Conservation (phyloP, 495 filamentous ascomycete species). For the Podospora tetraspora region DNA sequence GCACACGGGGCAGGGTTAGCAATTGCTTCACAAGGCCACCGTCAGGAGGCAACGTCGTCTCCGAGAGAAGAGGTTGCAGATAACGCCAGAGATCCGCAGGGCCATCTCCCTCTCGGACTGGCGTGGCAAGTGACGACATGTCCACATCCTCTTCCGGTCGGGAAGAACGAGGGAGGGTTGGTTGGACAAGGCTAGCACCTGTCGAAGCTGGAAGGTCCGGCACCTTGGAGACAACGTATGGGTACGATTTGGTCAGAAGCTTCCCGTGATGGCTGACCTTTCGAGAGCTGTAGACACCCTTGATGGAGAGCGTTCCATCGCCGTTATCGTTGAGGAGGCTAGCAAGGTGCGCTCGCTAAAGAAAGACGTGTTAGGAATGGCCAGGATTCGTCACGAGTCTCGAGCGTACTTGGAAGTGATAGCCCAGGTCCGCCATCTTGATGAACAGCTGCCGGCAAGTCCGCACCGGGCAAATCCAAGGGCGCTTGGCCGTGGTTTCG, state of each 20-base stretch:
- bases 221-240: conserved; percentile 2
- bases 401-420: conserved; percentile 23
- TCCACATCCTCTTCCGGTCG: not conserved
- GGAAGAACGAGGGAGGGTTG: not conserved
- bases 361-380: not conserved
- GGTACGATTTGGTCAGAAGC: not conserved
- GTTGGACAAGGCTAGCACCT: not conserved
- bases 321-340: conserved; percentile 33
- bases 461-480: conserved; percentile 27
- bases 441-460: conserved; percentile 17
- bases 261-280: conserved; percentile 3
- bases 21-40: conserved; percentile 12
- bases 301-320: conserved; percentile 32
- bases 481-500: conserved; percentile 5
- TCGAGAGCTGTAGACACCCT: conserved; percentile 17
- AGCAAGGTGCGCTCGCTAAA: conserved; percentile 23
- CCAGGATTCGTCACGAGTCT: not conserved
- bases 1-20: conserved; percentile 12
- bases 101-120: not conserved
- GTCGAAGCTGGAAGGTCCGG: not conserved
- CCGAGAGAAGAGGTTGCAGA: not conserved
- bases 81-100: not conserved
- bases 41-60: not conserved
- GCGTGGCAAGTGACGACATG: not conserved
- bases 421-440: conserved; percentile 16